These are phyloP conservation scores for Pseudogymnoascus sp. DNA, from an alignment of 2,329 filamentous ascomycete genomes.

Conservation along the genomic window DNA sequence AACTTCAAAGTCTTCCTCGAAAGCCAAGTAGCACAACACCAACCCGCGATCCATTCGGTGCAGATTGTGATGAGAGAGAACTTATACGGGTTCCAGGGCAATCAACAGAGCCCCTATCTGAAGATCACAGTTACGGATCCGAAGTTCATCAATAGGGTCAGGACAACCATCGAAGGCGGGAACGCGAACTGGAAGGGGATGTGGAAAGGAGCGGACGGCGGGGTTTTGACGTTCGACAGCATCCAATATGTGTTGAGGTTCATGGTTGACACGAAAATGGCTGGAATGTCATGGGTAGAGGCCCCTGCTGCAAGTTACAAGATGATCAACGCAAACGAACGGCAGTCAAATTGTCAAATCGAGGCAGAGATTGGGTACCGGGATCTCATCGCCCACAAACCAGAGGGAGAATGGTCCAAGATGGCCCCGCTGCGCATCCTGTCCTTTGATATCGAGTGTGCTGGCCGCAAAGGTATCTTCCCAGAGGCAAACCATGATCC, in stretches of 20 bases:
- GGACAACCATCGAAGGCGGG: slow-evolving; percentile 64
- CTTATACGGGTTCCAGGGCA: slow-evolving; percentile 90
- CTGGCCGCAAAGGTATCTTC: slow-evolving; percentile 93
- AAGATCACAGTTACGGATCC: slow-evolving; percentile 91
- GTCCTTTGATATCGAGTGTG: slow-evolving; percentile 98
- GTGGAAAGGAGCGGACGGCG: slow-evolving; percentile 63
- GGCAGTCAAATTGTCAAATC: slow-evolving; percentile 92
- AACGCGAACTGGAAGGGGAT: slow-evolving; percentile 82
- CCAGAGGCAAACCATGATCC: slow-evolving; percentile 86
- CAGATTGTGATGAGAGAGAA: slow-evolving; percentile 79
- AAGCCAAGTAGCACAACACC: slow-evolving; percentile 62
- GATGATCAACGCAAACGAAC: slow-evolving; percentile 54
- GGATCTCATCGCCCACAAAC: slow-evolving; percentile 77
- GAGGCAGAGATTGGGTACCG: slow-evolving; percentile 78
- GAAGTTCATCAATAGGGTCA: slow-evolving; percentile 69
- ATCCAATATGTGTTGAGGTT: slow-evolving; percentile 93
- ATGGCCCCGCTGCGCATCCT: slow-evolving; percentile 90
- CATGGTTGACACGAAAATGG: slow-evolving; percentile 93
- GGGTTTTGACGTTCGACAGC: slow-evolving; percentile 87
- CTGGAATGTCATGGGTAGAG: slow-evolving; percentile 97
- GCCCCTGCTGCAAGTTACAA: slow-evolving; percentile 66
- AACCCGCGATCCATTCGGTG: slow-evolving; percentile 69
- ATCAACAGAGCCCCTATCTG: slow-evolving; percentile 81
- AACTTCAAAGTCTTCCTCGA: slow-evolving; percentile 76
- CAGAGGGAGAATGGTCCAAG: slow-evolving; percentile 93